phyloP scores from a whole-genome alignment of 495 filamentous ascomycete species.

The Podospora fimiseda region DNA sequence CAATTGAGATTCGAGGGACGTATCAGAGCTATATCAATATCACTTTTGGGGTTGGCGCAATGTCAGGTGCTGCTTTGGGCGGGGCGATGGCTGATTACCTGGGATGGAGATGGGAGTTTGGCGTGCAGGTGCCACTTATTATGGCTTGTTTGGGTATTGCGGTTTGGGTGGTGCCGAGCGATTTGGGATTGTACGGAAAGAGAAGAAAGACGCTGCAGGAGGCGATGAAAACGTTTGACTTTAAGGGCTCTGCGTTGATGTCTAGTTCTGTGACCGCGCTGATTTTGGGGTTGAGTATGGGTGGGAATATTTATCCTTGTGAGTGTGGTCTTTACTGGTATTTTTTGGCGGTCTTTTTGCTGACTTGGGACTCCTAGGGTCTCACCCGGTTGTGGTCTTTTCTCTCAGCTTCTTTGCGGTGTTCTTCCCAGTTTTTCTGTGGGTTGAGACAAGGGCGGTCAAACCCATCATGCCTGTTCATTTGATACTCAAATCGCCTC shows the following conservation, averaged over 20 bases:
- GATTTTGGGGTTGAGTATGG: constrained; percentile 49
- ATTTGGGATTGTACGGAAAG: constrained; percentile 52
- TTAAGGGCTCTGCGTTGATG: constrained; percentile 58
- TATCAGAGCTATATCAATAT: constrained; percentile 78
- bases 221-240: constrained; percentile 61
- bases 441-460: constrained; percentile 52
- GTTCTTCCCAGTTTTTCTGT: constrained; percentile 53
- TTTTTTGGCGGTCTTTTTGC: constrained; percentile 10
- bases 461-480: constrained; percentile 67
- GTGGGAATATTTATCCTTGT: constrained; percentile 32
- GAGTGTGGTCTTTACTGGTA: constrained; percentile 14
- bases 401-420: constrained; percentile 54
- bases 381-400: constrained; percentile 59
- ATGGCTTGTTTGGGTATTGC: constrained; percentile 53
- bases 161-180: constrained; percentile 50
- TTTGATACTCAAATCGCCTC: constrained; percentile 53
- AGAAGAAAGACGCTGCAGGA: constrained; percentile 45
- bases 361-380: constrained; percentile 42
- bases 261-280: constrained; percentile 58
- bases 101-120: constrained; percentile 67
- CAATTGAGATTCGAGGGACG: constrained; percentile 60
- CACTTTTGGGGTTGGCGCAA: constrained; percentile 54
- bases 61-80: constrained; percentile 63
- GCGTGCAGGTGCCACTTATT: constrained; percentile 60
- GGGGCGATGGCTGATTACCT: constrained; percentile 66